Conservation (phyloP, 2,329 filamentous ascomycete genomes). For the Dryadomyces quercivorus region DNA sequence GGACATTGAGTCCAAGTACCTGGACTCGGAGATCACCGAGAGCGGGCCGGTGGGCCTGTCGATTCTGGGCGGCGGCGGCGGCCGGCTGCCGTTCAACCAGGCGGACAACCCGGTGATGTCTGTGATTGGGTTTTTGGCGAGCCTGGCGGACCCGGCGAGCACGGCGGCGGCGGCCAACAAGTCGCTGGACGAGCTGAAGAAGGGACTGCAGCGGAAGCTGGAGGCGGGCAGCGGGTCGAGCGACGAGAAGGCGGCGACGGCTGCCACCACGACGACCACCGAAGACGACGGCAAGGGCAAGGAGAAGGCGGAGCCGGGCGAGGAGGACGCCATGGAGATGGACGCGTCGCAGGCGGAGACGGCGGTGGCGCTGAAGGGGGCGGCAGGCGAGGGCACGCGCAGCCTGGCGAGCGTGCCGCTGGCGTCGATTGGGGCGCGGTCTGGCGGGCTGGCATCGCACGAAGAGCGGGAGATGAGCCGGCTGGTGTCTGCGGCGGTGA, state of each 20-base stretch:
- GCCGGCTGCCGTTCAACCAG: constrained; percentile 79
- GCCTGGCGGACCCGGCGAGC: constrained; percentile 78
- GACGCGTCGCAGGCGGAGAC: constrained; percentile 34
- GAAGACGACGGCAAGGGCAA: constrained; percentile 49
- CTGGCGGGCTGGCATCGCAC: constrained; percentile 81
- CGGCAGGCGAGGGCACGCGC: constrained; percentile 26
- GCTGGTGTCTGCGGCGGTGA: constrained; percentile 82
- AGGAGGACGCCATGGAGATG: constrained; percentile 58
- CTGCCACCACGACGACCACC: constrained; percentile 22
- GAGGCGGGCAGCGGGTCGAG: constrained; percentile 38
- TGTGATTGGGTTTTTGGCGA: constrained; percentile 86
- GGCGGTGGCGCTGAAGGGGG: constrained; percentile 26
- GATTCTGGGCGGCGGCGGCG: constrained; percentile 60
- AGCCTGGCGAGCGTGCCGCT: constrained; percentile 65
- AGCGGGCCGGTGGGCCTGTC: constrained; percentile 45
- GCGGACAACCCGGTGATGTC: constrained; percentile 95
- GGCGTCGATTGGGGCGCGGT: constrained; percentile 72
- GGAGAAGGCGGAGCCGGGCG: constrained; percentile 39
- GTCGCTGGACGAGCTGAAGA: constrained; percentile 76
- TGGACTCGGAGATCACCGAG: constrained; percentile 59
- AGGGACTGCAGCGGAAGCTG: constrained; percentile 65
- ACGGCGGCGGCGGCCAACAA: constrained; percentile 84
- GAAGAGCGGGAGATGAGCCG: constrained; percentile 96
- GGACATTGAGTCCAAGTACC: constrained; percentile 94
- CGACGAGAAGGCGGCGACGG: constrained; percentile 14